phyloP scores from a whole-genome alignment of 345 rosid genomes.

The Cardamine resedifolia region DNA sequence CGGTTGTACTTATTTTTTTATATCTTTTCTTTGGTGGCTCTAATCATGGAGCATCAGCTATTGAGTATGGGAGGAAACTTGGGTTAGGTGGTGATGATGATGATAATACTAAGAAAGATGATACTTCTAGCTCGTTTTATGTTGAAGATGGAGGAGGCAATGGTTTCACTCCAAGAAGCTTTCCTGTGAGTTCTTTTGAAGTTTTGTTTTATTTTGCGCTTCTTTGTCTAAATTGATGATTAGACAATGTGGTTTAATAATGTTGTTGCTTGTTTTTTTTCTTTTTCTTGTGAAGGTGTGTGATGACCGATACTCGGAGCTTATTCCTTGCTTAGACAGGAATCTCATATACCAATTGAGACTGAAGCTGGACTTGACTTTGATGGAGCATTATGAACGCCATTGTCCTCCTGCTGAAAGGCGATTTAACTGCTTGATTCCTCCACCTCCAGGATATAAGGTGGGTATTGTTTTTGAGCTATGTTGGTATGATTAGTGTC shows the following conservation, averaged over 20 bases:
- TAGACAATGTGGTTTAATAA: background rate
- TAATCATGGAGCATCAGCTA: slow-evolving; percentile 59
- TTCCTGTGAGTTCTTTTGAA: slow-evolving; percentile 60
- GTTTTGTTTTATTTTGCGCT: no score
- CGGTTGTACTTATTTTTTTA: slow-evolving; percentile 60
- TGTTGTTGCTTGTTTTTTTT: background rate
- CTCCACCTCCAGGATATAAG: slow-evolving; percentile 97
- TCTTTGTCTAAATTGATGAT: background rate
- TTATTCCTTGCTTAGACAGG: slow-evolving; percentile 94
- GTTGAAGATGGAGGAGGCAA: slow-evolving; percentile 32
- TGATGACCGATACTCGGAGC: slow-evolving; percentile 89
- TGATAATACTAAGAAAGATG: slow-evolving; percentile 61
- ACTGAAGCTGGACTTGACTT: slow-evolving; percentile 79
- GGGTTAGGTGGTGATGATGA: slow-evolving; percentile 87
- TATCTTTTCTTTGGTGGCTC: slow-evolving; percentile 72
- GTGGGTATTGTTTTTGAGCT: slow-evolving; percentile 34
- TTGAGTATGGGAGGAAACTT: slow-evolving; percentile 86
- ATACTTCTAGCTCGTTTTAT: slow-evolving; percentile 44
- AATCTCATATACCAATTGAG: slow-evolving; percentile 88
- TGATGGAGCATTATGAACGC: slow-evolving; percentile 99
- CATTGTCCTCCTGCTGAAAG: slow-evolving; percentile 96
- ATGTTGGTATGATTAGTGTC: background rate
- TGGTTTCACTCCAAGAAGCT: slow-evolving; percentile 59
- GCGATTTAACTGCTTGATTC: slow-evolving; percentile 92
- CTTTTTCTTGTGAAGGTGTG: slow-evolving; percentile 60